These are phyloP conservation scores for Mortierella sp. DNA, from an alignment of 371 early-diverging fungal species.

Conservation along the genomic window DNA sequence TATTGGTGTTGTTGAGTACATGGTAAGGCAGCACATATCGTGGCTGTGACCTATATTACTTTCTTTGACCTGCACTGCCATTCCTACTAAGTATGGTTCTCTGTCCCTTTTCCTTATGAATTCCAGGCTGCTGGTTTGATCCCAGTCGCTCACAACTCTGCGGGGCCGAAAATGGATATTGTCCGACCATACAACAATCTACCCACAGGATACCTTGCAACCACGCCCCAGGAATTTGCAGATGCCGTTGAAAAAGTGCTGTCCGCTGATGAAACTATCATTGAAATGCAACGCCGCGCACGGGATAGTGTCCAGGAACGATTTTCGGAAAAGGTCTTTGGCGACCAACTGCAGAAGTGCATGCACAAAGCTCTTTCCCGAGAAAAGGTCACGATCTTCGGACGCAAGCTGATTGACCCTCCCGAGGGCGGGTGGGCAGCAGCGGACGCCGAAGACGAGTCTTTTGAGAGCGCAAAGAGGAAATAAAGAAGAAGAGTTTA, in stretches of 20 bases:
- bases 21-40: too few species aligned
- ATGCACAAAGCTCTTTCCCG: conserved; percentile 33
- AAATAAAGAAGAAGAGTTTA: neutral
- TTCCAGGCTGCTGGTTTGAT: conserved; percentile 89
- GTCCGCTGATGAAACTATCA: conserved; percentile 53
- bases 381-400: conserved; percentile 41
- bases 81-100: too few species aligned
- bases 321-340: conserved; percentile 81
- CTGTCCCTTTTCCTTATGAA: too few species aligned
- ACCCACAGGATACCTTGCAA: conserved; percentile 76
- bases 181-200: conserved; percentile 66
- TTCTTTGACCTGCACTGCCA: too few species aligned
- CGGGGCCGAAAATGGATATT: conserved; percentile 95
- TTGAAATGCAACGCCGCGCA: conserved; percentile 69
- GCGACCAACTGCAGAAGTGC: conserved; percentile 49
- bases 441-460: neutral
- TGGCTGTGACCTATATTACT: too few species aligned
- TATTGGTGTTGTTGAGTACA: conserved; percentile 96
- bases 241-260: conserved; percentile 66
- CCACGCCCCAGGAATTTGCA: conserved; percentile 74
- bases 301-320: conserved; percentile 70
- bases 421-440: conserved; percentile 2
- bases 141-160: conserved; percentile 92
- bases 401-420: conserved; percentile 29
- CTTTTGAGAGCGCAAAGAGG: neutral